Percentiles rank a stretch among this genome's conserved stretches.
Conservation (phyloP, 257 asterid species). For the Gardenia jasminoides region DNA sequence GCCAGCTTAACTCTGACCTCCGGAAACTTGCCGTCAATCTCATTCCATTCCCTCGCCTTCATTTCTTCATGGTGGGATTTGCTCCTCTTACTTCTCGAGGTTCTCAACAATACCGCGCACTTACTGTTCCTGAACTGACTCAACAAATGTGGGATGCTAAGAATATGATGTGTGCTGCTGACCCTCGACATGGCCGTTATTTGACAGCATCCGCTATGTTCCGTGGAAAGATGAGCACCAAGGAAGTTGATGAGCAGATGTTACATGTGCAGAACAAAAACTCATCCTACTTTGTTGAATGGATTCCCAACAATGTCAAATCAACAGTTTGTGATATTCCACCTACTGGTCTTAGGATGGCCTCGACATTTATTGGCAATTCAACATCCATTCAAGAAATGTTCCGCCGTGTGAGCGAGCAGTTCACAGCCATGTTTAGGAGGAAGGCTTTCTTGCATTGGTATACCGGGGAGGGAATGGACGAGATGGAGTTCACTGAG, state of each 20-base stretch:
- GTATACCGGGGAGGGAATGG: slow-evolving; percentile 62
- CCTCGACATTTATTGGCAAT: slow-evolving; percentile 48
- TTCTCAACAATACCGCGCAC: slow-evolving; percentile 42
- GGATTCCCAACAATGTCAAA: slow-evolving; percentile 54
- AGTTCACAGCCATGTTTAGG: slow-evolving; percentile 57
- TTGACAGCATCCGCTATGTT: slow-evolving; percentile 54
- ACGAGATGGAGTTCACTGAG: slow-evolving; percentile 59
- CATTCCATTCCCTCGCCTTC: slow-evolving; percentile 54
- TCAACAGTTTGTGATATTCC: slow-evolving; percentile 58
- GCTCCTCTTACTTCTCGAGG: slow-evolving; percentile 48
- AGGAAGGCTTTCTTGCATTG: slow-evolving; percentile 62
- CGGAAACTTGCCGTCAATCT: slow-evolving; percentile 47
- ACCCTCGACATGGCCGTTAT: slow-evolving; percentile 55
- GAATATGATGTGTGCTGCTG: slow-evolving; percentile 58
- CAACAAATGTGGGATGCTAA: slow-evolving; percentile 58
- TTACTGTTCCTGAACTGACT: slow-evolving; percentile 45
- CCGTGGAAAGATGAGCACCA: slow-evolving; percentile 61
- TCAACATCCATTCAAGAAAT: slow-evolving; percentile 52
- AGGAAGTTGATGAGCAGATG: slow-evolving; percentile 55
- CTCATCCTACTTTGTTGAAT: slow-evolving; percentile 47
- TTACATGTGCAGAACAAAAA: slow-evolving; percentile 48
- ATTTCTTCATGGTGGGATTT: slow-evolving; percentile 55
- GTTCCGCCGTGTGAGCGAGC: slow-evolving; percentile 57
- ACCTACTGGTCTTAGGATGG: slow-evolving; percentile 56
- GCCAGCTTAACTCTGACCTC: slow-evolving; percentile 55